A percentile compares a stretch with the other conserved stretches of the same genome.
Conservation (phyloP, 116 monocot genomes). For the Trichopus zeylanicus region DNA sequence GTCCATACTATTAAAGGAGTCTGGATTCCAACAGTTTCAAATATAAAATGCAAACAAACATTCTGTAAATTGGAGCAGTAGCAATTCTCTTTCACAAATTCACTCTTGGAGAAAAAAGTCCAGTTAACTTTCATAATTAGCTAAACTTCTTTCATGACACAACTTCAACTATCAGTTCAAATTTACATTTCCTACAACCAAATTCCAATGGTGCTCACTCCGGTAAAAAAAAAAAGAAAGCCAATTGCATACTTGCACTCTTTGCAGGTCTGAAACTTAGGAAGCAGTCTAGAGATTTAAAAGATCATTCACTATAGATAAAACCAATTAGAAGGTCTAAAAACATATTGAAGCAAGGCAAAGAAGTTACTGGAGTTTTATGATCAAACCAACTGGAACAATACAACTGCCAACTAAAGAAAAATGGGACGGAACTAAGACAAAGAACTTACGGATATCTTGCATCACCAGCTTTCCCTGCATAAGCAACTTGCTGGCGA, state of each 20-base stretch:
- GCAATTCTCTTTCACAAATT: no score
- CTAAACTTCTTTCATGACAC: no score
- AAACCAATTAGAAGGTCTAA: background rate
- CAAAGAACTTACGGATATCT: conserved; percentile 84
- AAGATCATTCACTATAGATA: background rate
- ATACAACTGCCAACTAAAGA: background rate
- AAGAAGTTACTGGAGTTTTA: background rate
- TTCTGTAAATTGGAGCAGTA: background rate
- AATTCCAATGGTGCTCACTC: background rate
- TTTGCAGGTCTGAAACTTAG: background rate
- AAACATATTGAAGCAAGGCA: background rate
- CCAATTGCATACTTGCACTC: background rate
- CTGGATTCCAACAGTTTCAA: background rate
- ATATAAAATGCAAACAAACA: background rate
- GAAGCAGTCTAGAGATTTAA: background rate
- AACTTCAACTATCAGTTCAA: no score
- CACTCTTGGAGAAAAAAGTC: no score
- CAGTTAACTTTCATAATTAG: no score
- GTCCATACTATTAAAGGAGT: background rate
- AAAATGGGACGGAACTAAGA: conserved; percentile 1
- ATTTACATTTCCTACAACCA: background rate
- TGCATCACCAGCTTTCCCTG: conserved; percentile 91
- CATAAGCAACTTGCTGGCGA: conserved; percentile 75
- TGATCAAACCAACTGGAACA: background rate
- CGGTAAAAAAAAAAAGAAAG: background rate